Percentiles rank a stretch among this genome's conserved stretches.
These are phyloP conservation scores for Brasilioporus rufonigricans DNA, from an alignment of 768 basidiomycete genomes.

Conservation along the genomic window DNA sequence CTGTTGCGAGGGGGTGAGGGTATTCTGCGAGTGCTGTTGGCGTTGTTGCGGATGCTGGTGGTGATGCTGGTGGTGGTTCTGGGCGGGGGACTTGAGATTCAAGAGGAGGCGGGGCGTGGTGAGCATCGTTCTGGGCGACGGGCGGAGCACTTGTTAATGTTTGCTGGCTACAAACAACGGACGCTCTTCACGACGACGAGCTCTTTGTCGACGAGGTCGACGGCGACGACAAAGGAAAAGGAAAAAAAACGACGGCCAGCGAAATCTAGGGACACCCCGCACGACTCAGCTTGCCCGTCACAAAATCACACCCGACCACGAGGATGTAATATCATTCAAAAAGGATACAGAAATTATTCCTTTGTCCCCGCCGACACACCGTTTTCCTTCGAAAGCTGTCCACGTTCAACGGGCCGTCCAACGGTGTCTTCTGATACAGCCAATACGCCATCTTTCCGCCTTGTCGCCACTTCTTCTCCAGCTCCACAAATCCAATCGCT, in stretches of 20 bases:
- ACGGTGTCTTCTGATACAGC: slow-evolving; percentile 57
- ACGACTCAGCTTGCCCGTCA: background rate
- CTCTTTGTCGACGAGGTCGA: slow-evolving; percentile 6
- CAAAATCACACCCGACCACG: background rate
- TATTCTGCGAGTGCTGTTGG: slow-evolving; percentile 27
- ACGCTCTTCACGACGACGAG: slow-evolving; percentile 20
- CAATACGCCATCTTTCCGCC: slow-evolving; percentile 88
- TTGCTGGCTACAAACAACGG: slow-evolving; percentile 32
- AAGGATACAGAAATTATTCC: slow-evolving; percentile 78
- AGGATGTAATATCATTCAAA: slow-evolving; percentile 21
- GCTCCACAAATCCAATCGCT: slow-evolving; percentile 58
- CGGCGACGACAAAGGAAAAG: slow-evolving; percentile 5
- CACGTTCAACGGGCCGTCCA: background rate
- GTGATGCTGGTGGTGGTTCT: slow-evolving; percentile 3
- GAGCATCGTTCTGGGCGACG: slow-evolving; percentile 29
- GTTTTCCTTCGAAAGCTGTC: slow-evolving; percentile 50
- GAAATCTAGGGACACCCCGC: slow-evolving; percentile 6
- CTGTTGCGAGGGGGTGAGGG: slow-evolving; percentile 25
- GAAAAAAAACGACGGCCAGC: slow-evolving; percentile 8
- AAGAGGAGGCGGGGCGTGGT: slow-evolving; percentile 32
- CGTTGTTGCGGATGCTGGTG: slow-evolving; percentile 17
- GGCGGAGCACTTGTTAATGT: slow-evolving; percentile 24
- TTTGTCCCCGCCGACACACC: slow-evolving; percentile 59
- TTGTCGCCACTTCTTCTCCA: slow-evolving; percentile 58
- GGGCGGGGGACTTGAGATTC: slow-evolving; percentile 32